phyloP scores from a whole-genome alignment of 2,329 filamentous ascomycete genomes.

The Apiospora rasikravindrae region DNA sequence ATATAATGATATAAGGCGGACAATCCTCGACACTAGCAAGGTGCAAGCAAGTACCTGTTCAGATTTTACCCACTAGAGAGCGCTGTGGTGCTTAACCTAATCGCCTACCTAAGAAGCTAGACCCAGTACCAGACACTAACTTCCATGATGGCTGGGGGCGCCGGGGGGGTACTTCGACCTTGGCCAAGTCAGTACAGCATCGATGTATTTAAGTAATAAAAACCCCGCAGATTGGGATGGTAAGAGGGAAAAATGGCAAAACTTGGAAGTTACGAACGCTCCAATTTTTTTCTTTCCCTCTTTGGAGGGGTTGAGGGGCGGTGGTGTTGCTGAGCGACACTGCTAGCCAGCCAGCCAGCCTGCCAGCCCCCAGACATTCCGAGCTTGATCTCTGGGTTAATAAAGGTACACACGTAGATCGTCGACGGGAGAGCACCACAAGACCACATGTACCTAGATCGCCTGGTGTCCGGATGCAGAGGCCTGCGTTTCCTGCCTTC shows the following conservation, averaged over 20 bases:
- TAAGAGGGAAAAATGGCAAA: neutral
- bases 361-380: neutral
- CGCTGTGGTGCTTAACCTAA: neutral
- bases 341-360: too few species aligned
- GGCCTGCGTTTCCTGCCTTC: neutral
- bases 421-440: neutral
- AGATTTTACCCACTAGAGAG: neutral
- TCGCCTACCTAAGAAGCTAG: neutral
- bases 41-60: neutral
- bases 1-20: neutral
- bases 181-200: neutral
- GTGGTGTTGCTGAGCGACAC: conserved; percentile 2
- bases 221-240: neutral
- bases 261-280: neutral
- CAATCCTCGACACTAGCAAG: neutral
- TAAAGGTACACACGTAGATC: neutral
- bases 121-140: neutral
- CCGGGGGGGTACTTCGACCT: neutral
- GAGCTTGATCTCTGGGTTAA: neutral
- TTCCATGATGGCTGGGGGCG: neutral
- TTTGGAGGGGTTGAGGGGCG: neutral
- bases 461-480: too few species aligned
- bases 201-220: conserved; percentile 8
- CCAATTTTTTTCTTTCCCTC: neutral
- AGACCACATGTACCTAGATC: neutral